Percentiles rank a stretch among this genome's conserved stretches.
Evolutionary conservation across 2,329 filamentous ascomycete genomes (phyloP).

Genomic region (Aspergillus sp.): DNA sequence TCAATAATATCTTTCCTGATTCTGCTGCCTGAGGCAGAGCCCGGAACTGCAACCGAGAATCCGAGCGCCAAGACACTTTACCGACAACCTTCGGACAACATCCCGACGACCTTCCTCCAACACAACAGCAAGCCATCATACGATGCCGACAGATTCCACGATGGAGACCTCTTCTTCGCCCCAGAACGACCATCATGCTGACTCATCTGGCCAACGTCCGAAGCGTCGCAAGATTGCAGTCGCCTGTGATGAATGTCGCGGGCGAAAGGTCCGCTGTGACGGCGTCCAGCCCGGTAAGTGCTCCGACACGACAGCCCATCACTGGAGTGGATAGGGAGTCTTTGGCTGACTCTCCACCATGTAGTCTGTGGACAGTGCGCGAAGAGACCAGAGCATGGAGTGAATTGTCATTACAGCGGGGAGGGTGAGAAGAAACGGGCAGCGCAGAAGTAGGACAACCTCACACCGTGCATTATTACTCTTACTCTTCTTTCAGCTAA

Average conservation of each 20-base stretch:
- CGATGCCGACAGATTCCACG: background rate
- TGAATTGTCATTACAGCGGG: conserved; percentile 27
- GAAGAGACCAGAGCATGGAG: conserved; percentile 18
- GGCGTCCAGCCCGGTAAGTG: conserved; percentile 19
- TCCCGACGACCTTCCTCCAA: background rate
- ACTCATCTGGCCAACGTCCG: background rate
- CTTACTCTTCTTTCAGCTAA: background rate
- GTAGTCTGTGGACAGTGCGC: conserved; percentile 33
- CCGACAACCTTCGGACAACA: background rate
- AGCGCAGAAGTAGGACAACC: conserved; percentile 19
- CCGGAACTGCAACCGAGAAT: background rate
- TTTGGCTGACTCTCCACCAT: background rate
- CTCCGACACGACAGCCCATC: background rate
- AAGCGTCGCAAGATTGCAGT: conserved; percentile 22
- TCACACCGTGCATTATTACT: background rate
- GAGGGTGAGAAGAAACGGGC: conserved; percentile 29
- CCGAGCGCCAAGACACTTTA: conserved; percentile 3
- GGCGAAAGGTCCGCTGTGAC: conserved; percentile 21
- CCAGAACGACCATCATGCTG: background rate
- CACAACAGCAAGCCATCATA: background rate
- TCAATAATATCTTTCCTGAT: too few relatives aligned
- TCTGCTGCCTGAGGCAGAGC: background rate
- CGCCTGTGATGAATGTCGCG: conserved; percentile 20
- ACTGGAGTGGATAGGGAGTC: background rate
- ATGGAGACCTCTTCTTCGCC: conserved; percentile 3